Evolutionary conservation across 208 protist species (phyloP).

Genomic region (Leishmania tropica): DNA sequence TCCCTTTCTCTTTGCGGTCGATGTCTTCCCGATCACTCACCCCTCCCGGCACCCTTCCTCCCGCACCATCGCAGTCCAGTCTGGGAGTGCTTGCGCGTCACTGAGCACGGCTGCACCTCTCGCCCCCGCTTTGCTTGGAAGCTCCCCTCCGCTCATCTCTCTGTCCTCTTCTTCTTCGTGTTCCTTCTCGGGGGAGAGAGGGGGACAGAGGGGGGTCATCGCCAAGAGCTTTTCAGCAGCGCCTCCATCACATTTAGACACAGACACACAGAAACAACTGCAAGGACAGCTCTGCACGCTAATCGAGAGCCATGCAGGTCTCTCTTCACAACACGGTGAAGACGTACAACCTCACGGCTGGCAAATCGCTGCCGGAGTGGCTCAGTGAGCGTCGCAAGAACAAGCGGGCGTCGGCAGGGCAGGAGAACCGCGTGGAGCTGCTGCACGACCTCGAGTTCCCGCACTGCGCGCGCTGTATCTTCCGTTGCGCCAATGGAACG

Average conservation of each 20-base stretch:
- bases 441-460: conserved; percentile 92
- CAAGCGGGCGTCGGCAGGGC: conserved; percentile 43
- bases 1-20: too few relatives aligned
- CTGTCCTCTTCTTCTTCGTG: background rate
- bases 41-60: too few relatives aligned
- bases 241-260: background rate
- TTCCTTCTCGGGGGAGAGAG: background rate
- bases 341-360: conserved; percentile 89
- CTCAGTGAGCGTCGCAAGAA: conserved; percentile 78
- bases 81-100: background rate
- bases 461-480: conserved; percentile 79
- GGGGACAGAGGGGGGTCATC: background rate
- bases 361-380: conserved; percentile 88
- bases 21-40: too few relatives aligned
- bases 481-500: conserved; percentile 80
- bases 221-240: background rate
- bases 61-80: too few relatives aligned
- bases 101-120: background rate
- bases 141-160: background rate
- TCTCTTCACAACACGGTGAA: conserved; percentile 88
- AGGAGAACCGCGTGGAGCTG: conserved; percentile 81
- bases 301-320: conserved; percentile 63
- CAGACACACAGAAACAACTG: background rate
- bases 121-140: background rate
- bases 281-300: background rate